phyloP scores from a whole-genome alignment of 768 basidiomycete species.

The Tephrocybe rancida region DNA sequence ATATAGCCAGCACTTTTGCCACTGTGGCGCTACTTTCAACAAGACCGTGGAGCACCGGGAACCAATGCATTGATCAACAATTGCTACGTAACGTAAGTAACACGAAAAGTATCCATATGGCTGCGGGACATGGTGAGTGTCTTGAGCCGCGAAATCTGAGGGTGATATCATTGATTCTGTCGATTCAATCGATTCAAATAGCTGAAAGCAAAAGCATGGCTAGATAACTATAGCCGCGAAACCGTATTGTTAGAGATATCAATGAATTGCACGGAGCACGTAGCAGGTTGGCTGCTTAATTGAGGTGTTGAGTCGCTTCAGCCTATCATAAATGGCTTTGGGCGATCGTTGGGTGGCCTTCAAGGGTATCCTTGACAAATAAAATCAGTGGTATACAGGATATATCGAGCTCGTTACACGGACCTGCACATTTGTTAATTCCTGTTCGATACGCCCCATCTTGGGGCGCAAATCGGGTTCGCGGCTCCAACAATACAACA shows the following conservation, averaged over 20 bases:
- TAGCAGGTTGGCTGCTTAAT: too few species aligned
- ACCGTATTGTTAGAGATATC: too few species aligned
- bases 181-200: background rate
- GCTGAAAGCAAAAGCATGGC: background rate
- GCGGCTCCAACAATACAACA: constrained; percentile 4
- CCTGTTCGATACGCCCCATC: background rate
- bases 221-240: too few species aligned
- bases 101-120: background rate
- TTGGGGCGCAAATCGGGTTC: constrained; percentile 1
- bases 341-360: background rate
- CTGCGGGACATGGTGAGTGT: background rate
- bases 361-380: background rate
- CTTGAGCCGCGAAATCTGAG: background rate
- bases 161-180: background rate
- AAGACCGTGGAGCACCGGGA: background rate
- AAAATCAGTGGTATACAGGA: background rate
- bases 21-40: background rate
- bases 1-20: too few species aligned
- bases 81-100: background rate
- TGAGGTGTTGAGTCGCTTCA: too few species aligned
- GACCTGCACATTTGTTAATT: background rate
- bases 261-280: too few species aligned
- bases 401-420: background rate
- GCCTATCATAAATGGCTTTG: constrained; percentile 1
- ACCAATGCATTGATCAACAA: background rate